A percentile compares a stretch with the other conserved stretches of the same genome.
Conservation (phyloP, 1,284 basidiomycete species). For the Athelia sp. region DNA sequence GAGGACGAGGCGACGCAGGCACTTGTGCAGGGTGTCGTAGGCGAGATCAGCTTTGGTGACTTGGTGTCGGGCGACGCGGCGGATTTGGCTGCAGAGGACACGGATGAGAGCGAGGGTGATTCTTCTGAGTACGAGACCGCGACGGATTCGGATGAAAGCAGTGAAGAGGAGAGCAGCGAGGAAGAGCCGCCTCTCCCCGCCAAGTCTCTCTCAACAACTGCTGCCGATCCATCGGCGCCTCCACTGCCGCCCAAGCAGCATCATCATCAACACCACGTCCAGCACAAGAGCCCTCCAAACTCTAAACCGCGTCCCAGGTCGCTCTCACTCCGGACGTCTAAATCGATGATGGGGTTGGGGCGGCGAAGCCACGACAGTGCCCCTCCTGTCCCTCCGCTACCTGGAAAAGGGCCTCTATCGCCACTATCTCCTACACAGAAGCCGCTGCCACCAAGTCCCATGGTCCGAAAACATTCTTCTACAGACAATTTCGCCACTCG, state of each 20-base stretch:
- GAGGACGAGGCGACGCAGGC: conserved; percentile 77
- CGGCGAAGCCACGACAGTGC: conserved; percentile 25
- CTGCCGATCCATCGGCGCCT: conserved; percentile 1
- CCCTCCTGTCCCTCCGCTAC: conserved; percentile 31
- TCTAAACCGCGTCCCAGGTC: conserved; percentile 28
- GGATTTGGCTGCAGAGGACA: conserved; percentile 75
- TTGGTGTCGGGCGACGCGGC: conserved; percentile 72
- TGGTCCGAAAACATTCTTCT: conserved; percentile 11
- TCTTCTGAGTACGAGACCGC: conserved; percentile 36
- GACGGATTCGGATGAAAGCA: conserved; percentile 25
- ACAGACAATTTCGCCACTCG: conserved; percentile 16
- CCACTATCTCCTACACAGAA: conserved; percentile 19
- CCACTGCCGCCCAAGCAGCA: conserved; percentile 7
- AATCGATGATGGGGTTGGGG: conserved; percentile 28
- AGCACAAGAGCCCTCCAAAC: conserved; percentile 1
- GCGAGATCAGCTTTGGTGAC: conserved; percentile 77
- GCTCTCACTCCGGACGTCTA: conserved; percentile 37
- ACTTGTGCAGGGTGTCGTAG: conserved; percentile 74
- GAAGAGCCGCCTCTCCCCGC: conserved; percentile 18
- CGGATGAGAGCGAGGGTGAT: conserved; percentile 48
- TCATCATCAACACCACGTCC: conserved; percentile 7
- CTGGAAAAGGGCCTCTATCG: conserved; percentile 14
- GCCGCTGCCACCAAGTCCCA: conserved; percentile 29
- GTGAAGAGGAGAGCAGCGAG: conserved; percentile 23
- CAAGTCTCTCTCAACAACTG: neutral